Base-by-base conservation (phyloP, 495 filamentous ascomycete genomes). In the Neurospora sp. region DNA sequence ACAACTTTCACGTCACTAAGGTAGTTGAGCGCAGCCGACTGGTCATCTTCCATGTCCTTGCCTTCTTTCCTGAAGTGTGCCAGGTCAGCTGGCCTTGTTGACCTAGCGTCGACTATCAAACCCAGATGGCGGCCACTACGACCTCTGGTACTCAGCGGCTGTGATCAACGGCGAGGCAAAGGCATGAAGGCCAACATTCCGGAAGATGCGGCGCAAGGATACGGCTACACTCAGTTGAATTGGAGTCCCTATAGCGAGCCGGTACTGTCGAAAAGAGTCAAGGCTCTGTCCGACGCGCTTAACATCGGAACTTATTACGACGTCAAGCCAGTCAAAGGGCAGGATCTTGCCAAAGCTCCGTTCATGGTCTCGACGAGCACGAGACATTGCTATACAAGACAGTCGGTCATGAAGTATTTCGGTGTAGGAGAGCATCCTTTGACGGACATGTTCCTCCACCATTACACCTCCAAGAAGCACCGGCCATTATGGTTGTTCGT, bases 401-500 rank as follows among this genome's bases (percentile, higher is more conserved):
- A 31, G 54, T 27, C 54, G 14, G 54, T 66, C 69, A 71, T 78
- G 72, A 77, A 74, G 41, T 83, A 81, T 70, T 74, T 85, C 54
- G 77, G 76, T 44, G 71, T 69, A 38, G 38, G 66, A 23, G 81
- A 79, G 71, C 82, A 83, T 44, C 79, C 82, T 5, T 78, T 84
- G 54, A 75, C 78, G 8, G 78, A 78, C n/a, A 76, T 75, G 42
- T 42, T 79, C 5, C 60, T 84, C 6, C 27, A 76, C 3, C 66
- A 76, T 23, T 82, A 82, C 73, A 71, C 82, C 60, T 74, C 72
- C 38, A 78, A 75, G 70, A 78, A 73, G 66, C 70, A 79, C n/a
- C 70, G 78, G 74, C 77, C 82, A 71, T 76, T 91, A 8, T 92
- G 89, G 90, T 85, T 84, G 82, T 81, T 80, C 31, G 78, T 83